Base-by-base conservation (phyloP, 495 filamentous ascomycete genomes). In the Talaromyces wortmannii region DNA sequence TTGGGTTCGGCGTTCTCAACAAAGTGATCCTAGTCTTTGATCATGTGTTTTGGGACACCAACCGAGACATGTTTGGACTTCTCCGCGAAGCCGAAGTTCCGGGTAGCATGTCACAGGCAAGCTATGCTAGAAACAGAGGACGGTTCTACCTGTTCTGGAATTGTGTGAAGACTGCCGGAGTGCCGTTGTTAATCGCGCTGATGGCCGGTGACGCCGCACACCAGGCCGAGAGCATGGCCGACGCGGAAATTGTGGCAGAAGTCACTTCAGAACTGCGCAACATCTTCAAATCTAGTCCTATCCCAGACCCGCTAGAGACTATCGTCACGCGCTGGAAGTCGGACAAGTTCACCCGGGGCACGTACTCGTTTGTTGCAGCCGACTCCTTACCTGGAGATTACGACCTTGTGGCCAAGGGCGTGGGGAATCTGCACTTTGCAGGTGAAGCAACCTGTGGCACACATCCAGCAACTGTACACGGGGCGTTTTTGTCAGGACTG, bases 121-220 rank as follows among this genome's bases (percentile, higher is more conserved):
- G 86, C 52, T 90, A 90, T 54, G 69, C 78, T 2, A 63, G 72
- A 11, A 81, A 80, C 51, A 76, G 87, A 54, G 94, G 94, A 15
- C 85, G 92, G 8, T 96, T 94, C 73, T 99, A 97, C 62, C 81
- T 97, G 60, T 97, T 96, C 81, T 97, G 95, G 83, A 97, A 99
- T 64, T 88, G 90, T 55, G 84, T 90, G 55, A 88, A 90, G 56
- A 95, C 89, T 3, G 90, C 88, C 48, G 94, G 94, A 6, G 76
- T 91, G 32, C 94, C 94, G 4, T 87, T 89, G 5, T 74, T 98
- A 15, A 81, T 97, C 45, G 95, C 91, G 15, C 81, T 99, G 32
- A 97, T 99, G 95, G 91, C 92, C 44, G 94, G 94, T 16, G 88
- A 97, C 62, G 88, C 94, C n/a, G 95, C 92, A 30, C 84, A 87